Conservation (phyloP, 2,329 filamentous ascomycete genomes). For the Diaporthe sp. region DNA sequence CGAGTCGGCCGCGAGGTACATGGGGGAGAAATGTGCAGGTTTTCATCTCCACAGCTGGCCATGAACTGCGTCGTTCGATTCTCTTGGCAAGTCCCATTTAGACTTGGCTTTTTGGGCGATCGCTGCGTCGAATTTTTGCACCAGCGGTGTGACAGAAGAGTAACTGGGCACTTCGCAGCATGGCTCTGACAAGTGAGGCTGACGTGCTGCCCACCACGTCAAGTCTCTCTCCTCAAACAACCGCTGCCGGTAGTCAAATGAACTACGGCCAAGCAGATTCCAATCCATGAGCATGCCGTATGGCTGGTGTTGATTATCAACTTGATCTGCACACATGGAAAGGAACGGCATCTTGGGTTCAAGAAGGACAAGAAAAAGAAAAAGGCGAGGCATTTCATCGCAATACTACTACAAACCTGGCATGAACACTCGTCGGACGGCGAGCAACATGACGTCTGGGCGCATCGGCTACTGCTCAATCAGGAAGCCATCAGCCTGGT, state of each 20-base stretch:
- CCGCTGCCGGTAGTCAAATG: not conserved
- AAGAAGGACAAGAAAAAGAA: no score
- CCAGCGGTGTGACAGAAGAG: conserved; percentile 11
- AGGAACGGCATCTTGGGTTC: no score
- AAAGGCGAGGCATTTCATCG: not conserved
- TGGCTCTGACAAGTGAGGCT: not conserved
- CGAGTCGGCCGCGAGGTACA: not conserved
- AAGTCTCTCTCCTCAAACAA: no score
- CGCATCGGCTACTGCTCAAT: not conserved
- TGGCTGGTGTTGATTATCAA: no score
- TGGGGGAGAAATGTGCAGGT: no score
- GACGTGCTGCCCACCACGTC: not conserved
- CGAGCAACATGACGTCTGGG: no score
- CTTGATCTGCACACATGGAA: not conserved
- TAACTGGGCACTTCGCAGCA: not conserved
- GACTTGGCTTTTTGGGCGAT: conserved; percentile 18
- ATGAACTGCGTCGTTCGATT: not conserved
- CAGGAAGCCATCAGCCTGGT: not conserved
- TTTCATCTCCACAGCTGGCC: conserved; percentile 5
- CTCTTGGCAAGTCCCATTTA: conserved; percentile 13
- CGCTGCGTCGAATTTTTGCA: not conserved
- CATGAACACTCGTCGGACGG: not conserved
- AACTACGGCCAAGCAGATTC: no score
- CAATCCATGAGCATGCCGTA: not conserved
- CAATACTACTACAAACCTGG: no score